Conservation (phyloP, 768 basidiomycete species). For the Tulasnella sp. region DNA sequence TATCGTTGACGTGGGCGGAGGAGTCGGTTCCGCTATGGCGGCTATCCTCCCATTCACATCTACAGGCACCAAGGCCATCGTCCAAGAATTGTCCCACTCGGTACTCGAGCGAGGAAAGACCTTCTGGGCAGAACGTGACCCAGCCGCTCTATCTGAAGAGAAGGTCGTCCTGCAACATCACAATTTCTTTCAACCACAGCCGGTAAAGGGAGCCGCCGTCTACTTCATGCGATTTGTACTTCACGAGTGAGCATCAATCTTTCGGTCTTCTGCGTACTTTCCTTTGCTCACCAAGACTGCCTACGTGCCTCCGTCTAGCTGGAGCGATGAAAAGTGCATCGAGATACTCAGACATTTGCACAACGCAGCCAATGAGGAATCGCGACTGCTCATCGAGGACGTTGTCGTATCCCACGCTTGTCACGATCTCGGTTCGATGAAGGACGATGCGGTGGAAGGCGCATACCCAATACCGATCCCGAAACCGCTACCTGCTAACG, state of each 20-base stretch:
- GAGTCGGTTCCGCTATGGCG: slow-evolving; percentile 8
- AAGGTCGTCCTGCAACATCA: slow-evolving; percentile 4
- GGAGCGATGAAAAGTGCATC: slow-evolving; percentile 1
- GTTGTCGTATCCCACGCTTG: background rate
- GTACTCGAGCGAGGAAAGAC: slow-evolving; percentile 6
- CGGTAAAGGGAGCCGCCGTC: slow-evolving; percentile 31
- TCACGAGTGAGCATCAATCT: background rate
- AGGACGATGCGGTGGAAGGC: slow-evolving; percentile 5
- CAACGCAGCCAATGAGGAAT: background rate
- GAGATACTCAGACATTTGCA: slow-evolving; percentile 33
- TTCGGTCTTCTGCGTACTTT: background rate
- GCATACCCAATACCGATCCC: slow-evolving; percentile 17
- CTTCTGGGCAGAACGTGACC: background rate
- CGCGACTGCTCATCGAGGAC: background rate
- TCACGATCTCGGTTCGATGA: background rate
- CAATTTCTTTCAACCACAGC: slow-evolving; percentile 36
- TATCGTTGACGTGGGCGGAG: slow-evolving; percentile 22
- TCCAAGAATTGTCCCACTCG: background rate
- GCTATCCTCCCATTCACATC: background rate
- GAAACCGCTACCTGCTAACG: slow-evolving; percentile 14
- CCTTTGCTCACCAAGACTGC: background rate
- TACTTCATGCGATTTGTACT: slow-evolving; percentile 33
- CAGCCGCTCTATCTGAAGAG: background rate
- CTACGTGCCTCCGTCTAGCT: background rate
- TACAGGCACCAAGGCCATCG: background rate